These are phyloP conservation scores for Naematelia encephala DNA, from an alignment of 768 basidiomycete species.

Conservation along the genomic window DNA sequence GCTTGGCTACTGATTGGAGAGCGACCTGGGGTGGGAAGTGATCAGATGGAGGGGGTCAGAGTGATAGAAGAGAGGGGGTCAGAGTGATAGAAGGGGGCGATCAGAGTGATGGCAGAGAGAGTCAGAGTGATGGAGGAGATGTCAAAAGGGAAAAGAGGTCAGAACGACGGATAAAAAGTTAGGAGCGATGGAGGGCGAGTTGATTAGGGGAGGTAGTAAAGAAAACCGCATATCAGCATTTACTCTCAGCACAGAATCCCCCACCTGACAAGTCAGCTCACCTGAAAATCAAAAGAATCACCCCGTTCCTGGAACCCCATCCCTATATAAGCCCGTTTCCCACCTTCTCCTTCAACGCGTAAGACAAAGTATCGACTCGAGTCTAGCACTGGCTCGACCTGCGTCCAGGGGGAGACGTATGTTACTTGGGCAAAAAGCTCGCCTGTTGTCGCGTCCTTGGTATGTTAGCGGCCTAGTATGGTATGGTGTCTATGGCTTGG, in stretches of 20 bases:
- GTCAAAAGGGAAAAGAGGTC: not conserved
- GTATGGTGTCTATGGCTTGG: not conserved
- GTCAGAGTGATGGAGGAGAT: not conserved
- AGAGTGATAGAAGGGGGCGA: not conserved
- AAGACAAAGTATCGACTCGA: constrained; percentile 94
- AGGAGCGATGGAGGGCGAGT: no score
- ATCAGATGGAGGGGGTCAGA: constrained; percentile 13
- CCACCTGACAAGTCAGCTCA: no score
- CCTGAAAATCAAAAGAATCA: constrained; percentile 83
- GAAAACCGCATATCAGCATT: no score
- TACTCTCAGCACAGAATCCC: no score
- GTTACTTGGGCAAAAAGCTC: constrained; percentile 82
- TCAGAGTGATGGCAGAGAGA: not conserved
- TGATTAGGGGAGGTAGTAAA: no score
- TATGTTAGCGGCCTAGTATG: not conserved
- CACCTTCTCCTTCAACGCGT: constrained; percentile 74
- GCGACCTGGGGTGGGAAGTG: constrained; percentile 56
- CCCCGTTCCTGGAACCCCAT: constrained; percentile 86
- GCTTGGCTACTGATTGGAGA: constrained; percentile 52
- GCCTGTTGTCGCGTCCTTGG: constrained; percentile 41
- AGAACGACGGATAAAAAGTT: not conserved
- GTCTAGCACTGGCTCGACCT: constrained; percentile 92
- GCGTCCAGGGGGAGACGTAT: constrained; percentile 73
- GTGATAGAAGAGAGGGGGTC: not conserved
- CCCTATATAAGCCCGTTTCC: constrained; percentile 86